Conservation (phyloP, 345 rosid genomes). For the Laguncularia racemosa region DNA sequence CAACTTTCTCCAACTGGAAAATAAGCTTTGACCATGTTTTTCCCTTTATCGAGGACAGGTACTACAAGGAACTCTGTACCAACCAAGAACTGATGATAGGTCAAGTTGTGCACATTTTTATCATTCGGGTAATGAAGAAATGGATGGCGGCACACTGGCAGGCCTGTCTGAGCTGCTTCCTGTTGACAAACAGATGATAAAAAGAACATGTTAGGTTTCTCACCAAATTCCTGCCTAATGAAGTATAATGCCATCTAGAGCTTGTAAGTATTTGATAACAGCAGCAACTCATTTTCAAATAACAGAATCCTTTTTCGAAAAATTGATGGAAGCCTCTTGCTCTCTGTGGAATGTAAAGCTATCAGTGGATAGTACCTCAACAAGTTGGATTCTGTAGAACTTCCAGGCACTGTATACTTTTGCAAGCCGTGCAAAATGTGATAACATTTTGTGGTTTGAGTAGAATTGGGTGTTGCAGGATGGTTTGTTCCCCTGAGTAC, state of each 20-base stretch:
- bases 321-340: no score
- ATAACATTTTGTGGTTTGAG: constrained; percentile 40
- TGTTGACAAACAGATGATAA: constrained; percentile 7
- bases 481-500: constrained; percentile 54
- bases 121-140: constrained; percentile 68
- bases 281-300: no score
- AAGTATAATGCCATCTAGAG: background rate
- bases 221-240: background rate
- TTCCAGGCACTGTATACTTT: constrained; percentile 66
- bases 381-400: constrained; percentile 50
- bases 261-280: background rate
- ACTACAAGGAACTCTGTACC: constrained; percentile 65
- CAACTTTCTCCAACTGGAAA: constrained; percentile 45
- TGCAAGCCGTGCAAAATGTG: constrained; percentile 60
- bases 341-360: no score
- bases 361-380: constrained; percentile 31
- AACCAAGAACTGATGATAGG: constrained; percentile 59
- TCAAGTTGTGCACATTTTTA: constrained; percentile 35
- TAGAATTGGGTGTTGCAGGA: constrained; percentile 55
- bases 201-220: constrained; percentile 12
- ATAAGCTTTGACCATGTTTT: constrained; percentile 42
- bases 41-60: constrained; percentile 59
- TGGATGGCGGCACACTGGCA: constrained; percentile 66
- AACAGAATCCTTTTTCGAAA: no score
- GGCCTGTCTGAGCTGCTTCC: constrained; percentile 58